Conservation (phyloP, 2,329 filamentous ascomycete species). For the Alternaria postmessia region DNA sequence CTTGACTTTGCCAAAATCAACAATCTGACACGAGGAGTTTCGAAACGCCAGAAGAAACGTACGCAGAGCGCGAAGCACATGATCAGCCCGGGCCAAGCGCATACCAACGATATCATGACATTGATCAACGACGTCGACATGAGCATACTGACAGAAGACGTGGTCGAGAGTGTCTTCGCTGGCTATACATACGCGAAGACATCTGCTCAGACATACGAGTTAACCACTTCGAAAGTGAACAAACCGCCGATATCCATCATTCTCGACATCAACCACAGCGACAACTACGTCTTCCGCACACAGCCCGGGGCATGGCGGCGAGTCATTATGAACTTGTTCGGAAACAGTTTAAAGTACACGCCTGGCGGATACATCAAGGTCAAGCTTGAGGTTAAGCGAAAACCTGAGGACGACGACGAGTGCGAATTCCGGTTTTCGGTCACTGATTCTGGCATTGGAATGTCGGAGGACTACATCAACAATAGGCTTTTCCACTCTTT, state of each 20-base stretch:
- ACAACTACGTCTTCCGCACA: slow-evolving; percentile 48
- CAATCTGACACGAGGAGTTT: slow-evolving; percentile 42
- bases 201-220: slow-evolving; percentile 37
- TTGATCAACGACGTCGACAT: slow-evolving; percentile 48
- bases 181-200: slow-evolving; percentile 47
- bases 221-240: slow-evolving; percentile 24
- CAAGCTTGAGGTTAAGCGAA: slow-evolving; percentile 44
- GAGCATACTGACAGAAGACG: slow-evolving; percentile 47
- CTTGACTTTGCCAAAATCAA: slow-evolving; percentile 54
- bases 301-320: slow-evolving; percentile 51
- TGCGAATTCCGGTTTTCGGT: slow-evolving; percentile 45
- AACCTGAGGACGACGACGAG: slow-evolving; percentile 29
- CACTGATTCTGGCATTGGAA: slow-evolving; percentile 52
- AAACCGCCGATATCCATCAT: slow-evolving; percentile 40
- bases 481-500: slow-evolving; percentile 51
- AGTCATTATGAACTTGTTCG: slow-evolving; percentile 52
- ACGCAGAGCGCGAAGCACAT: slow-evolving; percentile 40
- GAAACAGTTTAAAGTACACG: slow-evolving; percentile 53
- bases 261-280: slow-evolving; percentile 46
- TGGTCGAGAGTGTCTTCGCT: slow-evolving; percentile 49
- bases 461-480: slow-evolving; percentile 51
- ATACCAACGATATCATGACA: slow-evolving; percentile 47
- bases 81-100: slow-evolving; percentile 40
- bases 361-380: slow-evolving; percentile 48
- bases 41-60: slow-evolving; percentile 42